Percentiles rank a stretch among this genome's conserved stretches.
These are phyloP conservation scores for Heterobasidion parviporum DNA, from an alignment of 1,284 basidiomycete species.

Conservation along the genomic window DNA sequence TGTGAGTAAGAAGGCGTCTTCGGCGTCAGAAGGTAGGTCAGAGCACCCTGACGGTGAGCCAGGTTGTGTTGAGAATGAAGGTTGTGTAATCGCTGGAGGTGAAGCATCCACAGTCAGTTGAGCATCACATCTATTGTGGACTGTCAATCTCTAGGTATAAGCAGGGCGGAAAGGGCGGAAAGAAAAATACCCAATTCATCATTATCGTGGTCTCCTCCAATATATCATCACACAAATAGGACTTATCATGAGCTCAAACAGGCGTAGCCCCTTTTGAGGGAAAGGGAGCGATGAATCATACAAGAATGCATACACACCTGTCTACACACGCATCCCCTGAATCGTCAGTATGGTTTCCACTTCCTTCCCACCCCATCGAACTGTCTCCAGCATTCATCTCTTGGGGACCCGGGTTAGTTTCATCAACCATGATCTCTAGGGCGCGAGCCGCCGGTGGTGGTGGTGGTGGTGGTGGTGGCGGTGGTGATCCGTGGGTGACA, in stretches of 20 bases:
- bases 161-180: conserved; percentile 8
- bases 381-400: conserved; percentile 25
- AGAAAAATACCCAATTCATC: conserved; percentile 5
- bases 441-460: conserved; percentile 34
- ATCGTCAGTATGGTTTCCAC: background rate
- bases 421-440: conserved; percentile 31
- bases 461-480: too few relatives aligned
- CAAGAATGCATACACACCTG: conserved; percentile 38
- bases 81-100: conserved; percentile 18
- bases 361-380: conserved; percentile 35
- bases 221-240: too few relatives aligned
- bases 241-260: too few relatives aligned
- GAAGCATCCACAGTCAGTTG: conserved; percentile 59
- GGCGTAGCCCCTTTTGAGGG: too few relatives aligned
- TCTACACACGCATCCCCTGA: conserved; percentile 40
- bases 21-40: conserved; percentile 73
- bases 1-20: conserved; percentile 74
- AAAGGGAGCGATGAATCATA: background rate
- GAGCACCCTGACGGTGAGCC: conserved; percentile 64
- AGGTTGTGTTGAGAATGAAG: conserved; percentile 9
- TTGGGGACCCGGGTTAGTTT: conserved; percentile 4
- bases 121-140: conserved; percentile 60
- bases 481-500: conserved; percentile 41
- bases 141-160: conserved; percentile 2
- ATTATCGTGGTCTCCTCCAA: too few relatives aligned